phyloP scores from a whole-genome alignment of 805 yeast genomes.

The Saccharomycopsis sp. region DNA sequence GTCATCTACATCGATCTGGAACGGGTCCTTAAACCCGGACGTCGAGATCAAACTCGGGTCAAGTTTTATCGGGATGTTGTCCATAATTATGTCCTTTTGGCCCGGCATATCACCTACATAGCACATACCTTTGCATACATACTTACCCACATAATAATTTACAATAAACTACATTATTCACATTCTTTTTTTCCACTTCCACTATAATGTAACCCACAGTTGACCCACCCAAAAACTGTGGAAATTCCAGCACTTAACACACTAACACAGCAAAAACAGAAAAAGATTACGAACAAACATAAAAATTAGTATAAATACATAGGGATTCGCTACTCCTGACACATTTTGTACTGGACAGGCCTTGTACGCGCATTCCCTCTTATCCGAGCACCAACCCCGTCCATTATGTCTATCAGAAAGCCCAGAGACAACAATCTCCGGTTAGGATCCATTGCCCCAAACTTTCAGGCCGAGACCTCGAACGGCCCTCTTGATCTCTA shows the following conservation, averaged over 20 bases:
- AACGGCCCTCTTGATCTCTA: constrained; percentile 58
- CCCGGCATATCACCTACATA: too few species aligned
- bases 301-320: background rate
- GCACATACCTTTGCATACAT: too few species aligned
- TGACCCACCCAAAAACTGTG: background rate
- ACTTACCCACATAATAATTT: too few species aligned
- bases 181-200: too few species aligned
- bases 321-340: background rate
- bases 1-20: constrained; percentile 12
- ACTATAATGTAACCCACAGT: too few species aligned
- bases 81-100: background rate
- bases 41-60: constrained; percentile 17
- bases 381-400: background rate
- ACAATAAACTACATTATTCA: too few species aligned
- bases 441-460: constrained; percentile 62
- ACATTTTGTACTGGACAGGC: background rate
- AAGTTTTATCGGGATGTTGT: constrained; percentile 11
- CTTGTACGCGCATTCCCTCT: background rate
- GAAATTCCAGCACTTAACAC: background rate
- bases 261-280: background rate
- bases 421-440: constrained; percentile 37
- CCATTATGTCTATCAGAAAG: constrained; percentile 35
- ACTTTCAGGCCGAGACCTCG: constrained; percentile 58
- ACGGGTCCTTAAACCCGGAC: constrained; percentile 16
- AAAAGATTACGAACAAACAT: background rate